Evolutionary conservation across 495 filamentous ascomycete genomes (phyloP).

Genomic region (Rostrohypoxylon terebratum): DNA sequence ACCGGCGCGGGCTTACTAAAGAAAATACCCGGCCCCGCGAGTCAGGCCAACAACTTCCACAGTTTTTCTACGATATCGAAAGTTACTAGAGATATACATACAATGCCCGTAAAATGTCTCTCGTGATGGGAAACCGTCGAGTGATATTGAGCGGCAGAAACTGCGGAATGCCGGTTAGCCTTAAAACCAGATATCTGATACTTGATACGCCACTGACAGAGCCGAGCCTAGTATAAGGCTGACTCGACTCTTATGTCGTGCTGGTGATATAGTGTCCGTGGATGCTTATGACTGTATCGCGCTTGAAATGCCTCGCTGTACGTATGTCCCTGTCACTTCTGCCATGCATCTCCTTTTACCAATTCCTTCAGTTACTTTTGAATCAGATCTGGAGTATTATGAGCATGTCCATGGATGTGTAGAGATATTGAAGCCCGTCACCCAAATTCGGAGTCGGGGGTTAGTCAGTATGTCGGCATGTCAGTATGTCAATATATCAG

Average conservation of each 20-base stretch:
- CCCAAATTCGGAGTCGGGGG: too few relatives aligned
- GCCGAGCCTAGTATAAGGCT: slow-evolving; percentile 38
- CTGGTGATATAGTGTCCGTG: background rate
- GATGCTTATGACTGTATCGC: slow-evolving; percentile 29
- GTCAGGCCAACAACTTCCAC: background rate
- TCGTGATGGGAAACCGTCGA: too few relatives aligned
- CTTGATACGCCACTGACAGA: slow-evolving; percentile 19
- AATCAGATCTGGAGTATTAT: too few relatives aligned
- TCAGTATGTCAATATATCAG: too few relatives aligned
- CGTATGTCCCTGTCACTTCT: background rate
- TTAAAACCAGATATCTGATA: background rate
- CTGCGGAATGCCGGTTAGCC: too few relatives aligned
- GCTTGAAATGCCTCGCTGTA: slow-evolving; percentile 14
- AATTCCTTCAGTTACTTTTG: too few relatives aligned
- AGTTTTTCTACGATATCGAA: slow-evolving; percentile 13
- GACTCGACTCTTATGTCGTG: slow-evolving; percentile 30
- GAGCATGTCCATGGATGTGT: too few relatives aligned
- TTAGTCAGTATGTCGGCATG: too few relatives aligned
- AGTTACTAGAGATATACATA: background rate
- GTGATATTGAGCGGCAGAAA: too few relatives aligned
- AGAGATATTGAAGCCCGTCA: background rate
- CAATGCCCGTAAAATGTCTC: too few relatives aligned
- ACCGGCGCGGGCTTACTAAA: slow-evolving; percentile 9
- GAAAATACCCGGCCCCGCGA: slow-evolving; percentile 1
- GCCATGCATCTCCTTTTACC: too few relatives aligned